Conservation (phyloP, 352 stramenopile species). For the Pseudoperonospora humuli region DNA sequence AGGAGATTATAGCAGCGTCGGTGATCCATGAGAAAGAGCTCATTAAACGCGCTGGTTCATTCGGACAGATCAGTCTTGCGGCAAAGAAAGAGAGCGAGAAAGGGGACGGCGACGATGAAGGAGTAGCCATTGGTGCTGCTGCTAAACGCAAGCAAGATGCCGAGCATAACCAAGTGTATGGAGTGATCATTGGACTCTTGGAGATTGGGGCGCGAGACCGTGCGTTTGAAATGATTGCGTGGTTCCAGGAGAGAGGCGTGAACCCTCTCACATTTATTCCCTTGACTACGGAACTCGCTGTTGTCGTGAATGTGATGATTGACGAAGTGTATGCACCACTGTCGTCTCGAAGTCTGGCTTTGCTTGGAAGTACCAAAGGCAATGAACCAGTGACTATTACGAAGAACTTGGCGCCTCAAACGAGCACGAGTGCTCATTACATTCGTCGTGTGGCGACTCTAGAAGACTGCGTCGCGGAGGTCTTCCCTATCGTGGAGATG, state of each 20-base stretch:
- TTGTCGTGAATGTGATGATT: constrained; percentile 60
- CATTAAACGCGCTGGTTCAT: constrained; percentile 42
- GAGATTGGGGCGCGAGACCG: constrained; percentile 57
- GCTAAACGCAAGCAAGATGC: constrained; percentile 18
- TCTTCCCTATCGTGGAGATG: constrained; percentile 57
- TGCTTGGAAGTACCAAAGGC: constrained; percentile 22
- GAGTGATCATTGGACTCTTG: constrained; percentile 71
- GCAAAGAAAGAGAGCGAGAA: constrained; percentile 43
- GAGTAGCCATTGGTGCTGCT: constrained; percentile 8
- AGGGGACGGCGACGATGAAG: constrained; percentile 18
- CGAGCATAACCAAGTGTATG: constrained; percentile 70
- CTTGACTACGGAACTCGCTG: constrained; percentile 54
- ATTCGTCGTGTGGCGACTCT: constrained; percentile 30
- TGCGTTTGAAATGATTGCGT: constrained; percentile 75
- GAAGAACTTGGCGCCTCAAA: constrained; percentile 4
- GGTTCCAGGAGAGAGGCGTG: constrained; percentile 57
- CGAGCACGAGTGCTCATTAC: constrained; percentile 16
- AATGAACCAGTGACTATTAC: not conserved
- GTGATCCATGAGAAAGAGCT: constrained; percentile 44
- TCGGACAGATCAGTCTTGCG: constrained; percentile 71
- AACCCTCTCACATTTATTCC: constrained; percentile 63
- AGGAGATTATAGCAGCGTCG: constrained; percentile 42
- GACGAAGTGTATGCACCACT: constrained; percentile 44
- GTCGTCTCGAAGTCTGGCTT: constrained; percentile 45
- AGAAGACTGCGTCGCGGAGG: constrained; percentile 37